Percentiles rank a stretch among this genome's conserved stretches.
Conservation (phyloP, 495 filamentous ascomycete species). For the Symbiotaphrina buchneri region DNA sequence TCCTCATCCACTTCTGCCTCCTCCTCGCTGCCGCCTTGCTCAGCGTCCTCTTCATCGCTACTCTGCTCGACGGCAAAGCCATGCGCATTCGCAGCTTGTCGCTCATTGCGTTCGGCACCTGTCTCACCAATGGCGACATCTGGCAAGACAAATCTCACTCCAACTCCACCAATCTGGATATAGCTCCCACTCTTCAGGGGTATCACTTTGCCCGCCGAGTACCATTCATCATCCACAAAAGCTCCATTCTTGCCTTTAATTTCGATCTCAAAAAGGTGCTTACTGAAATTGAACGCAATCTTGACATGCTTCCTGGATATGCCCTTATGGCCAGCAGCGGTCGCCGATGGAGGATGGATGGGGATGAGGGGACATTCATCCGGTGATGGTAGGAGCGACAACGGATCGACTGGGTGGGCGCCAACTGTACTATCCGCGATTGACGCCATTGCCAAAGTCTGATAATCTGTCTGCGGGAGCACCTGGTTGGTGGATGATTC, state of each 20-base stretch:
- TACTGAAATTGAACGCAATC: conserved; percentile 58
- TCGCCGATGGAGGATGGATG: conserved; percentile 47
- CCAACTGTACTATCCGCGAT: neutral
- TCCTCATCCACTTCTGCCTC: conserved; percentile 6
- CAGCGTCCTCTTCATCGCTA: conserved; percentile 18
- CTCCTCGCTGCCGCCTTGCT: conserved; percentile 27
- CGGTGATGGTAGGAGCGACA: conserved; percentile 19
- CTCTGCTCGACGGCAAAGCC: conserved; percentile 44
- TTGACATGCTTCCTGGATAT: conserved; percentile 76
- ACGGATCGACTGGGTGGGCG: conserved; percentile 5
- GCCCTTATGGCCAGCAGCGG: conserved; percentile 30
- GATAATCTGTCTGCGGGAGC: conserved; percentile 11
- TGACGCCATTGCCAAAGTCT: conserved; percentile 3
- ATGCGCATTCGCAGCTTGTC: conserved; percentile 30
- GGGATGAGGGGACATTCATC: conserved; percentile 52
- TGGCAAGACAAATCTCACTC: conserved; percentile 51
- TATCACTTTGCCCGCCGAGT: conserved; percentile 33
- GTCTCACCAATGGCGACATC: conserved; percentile 47
- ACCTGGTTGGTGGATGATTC: conserved; percentile 15
- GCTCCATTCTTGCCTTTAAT: conserved; percentile 72
- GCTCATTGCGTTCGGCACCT: conserved; percentile 26
- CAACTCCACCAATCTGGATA: conserved; percentile 61
- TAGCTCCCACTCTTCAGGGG: conserved; percentile 47
- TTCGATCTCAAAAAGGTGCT: conserved; percentile 52
- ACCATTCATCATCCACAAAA: conserved; percentile 56